These are phyloP conservation scores for Penicillium vulpinum DNA, from an alignment of 2,329 filamentous ascomycete genomes.

Conservation along the genomic window DNA sequence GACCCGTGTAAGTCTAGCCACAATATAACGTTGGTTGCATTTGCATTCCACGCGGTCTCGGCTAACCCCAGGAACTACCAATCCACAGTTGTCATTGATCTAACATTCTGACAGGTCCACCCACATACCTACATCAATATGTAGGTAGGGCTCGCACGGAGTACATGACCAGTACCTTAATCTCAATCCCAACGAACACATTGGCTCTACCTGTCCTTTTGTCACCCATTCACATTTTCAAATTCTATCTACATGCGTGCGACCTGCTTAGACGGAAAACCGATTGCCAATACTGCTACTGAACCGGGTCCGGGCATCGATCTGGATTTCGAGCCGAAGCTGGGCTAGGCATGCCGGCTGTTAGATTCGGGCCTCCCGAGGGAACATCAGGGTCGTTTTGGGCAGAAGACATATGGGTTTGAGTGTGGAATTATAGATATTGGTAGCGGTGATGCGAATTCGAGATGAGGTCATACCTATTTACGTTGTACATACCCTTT, in stretches of 20 bases:
- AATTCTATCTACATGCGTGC: background rate
- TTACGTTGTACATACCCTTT: background rate
- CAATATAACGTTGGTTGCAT: background rate
- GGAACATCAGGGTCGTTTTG: no score
- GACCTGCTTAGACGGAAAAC: background rate
- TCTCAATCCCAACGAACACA: background rate
- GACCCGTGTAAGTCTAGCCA: background rate
- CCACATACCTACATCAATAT: background rate
- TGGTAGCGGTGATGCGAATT: conserved; percentile 17
- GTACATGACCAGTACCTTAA: background rate
- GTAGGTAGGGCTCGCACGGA: no score
- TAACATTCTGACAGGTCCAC: background rate
- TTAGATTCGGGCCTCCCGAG: conserved; percentile 29
- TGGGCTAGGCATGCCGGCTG: background rate
- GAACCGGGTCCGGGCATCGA: background rate
- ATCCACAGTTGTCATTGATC: background rate
- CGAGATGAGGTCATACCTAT: background rate
- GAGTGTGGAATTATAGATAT: conserved; percentile 29
- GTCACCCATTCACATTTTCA: background rate
- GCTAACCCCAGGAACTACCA: background rate
- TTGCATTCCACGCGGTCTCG: background rate
- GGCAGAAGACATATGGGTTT: conserved; percentile 31
- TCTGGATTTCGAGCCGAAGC: background rate
- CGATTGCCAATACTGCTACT: background rate
- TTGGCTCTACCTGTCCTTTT: background rate